Evolutionary conservation across 1,284 basidiomycete species (phyloP).

Genomic region (Rhodotorula sp.): DNA sequence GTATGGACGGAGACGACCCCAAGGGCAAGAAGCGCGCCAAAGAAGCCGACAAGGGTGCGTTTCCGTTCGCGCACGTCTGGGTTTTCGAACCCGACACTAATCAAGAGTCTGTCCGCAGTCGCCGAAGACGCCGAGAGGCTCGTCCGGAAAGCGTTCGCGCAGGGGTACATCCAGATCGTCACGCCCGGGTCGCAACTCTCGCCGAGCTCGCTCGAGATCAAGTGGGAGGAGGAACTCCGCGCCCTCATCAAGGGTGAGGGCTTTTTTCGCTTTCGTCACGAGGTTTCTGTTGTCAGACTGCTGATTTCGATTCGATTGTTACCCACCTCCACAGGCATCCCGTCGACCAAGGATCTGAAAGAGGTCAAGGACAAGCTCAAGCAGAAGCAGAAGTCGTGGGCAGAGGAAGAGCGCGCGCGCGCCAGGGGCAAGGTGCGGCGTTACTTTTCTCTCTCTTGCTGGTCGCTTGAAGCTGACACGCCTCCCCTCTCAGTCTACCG

Average conservation of each 20-base stretch:
- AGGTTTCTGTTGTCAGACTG: no score
- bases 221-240: slow-evolving; percentile 41
- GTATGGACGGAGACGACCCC: slow-evolving; percentile 2
- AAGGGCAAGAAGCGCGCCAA: slow-evolving; percentile 33
- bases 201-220: slow-evolving; percentile 39
- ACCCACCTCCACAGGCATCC: slow-evolving; percentile 24
- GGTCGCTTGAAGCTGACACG: not conserved
- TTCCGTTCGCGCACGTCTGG: no score
- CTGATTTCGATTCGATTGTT: not conserved
- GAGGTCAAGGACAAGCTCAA: slow-evolving; percentile 23
- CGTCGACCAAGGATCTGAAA: slow-evolving; percentile 30
- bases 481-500: not conserved
- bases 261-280: not conserved
- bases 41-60: slow-evolving; percentile 10
- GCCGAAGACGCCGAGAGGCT: slow-evolving; percentile 25
- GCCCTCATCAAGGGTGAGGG: slow-evolving; percentile 26
- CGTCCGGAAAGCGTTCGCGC: slow-evolving; percentile 30
- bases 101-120: no score
- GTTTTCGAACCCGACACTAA: no score
- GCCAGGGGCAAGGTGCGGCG: slow-evolving; percentile 30
- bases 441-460: not conserved
- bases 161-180: slow-evolving; percentile 36
- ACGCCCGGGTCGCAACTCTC: slow-evolving; percentile 39
- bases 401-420: slow-evolving; percentile 22
- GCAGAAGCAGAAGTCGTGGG: slow-evolving; percentile 29